Conservation (phyloP, 352 stramenopile genomes). For the Elongisporangium prolatum region DNA sequence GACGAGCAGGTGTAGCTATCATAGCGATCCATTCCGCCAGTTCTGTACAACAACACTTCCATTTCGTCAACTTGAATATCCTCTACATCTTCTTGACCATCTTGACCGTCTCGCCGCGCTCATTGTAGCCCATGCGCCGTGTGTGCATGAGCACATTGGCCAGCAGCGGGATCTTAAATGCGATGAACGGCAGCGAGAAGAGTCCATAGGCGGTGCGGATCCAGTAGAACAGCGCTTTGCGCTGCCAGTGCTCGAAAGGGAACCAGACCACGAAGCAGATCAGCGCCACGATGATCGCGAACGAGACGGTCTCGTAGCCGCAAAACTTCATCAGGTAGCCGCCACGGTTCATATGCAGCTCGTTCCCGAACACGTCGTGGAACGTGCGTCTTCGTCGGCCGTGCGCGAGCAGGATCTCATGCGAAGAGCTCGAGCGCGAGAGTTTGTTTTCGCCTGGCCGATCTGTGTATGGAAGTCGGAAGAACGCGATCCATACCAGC, state of each 20-base stretch:
- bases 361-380: conserved; percentile 79
- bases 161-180: conserved; percentile 85
- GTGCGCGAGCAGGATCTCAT: conserved; percentile 10
- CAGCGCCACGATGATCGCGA: conserved; percentile 66
- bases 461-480: conserved; percentile 76
- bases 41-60: conserved; percentile 1
- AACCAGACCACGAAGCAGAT: conserved; percentile 55
- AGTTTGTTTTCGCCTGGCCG: conserved; percentile 51
- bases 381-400: conserved; percentile 26
- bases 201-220: conserved; percentile 81
- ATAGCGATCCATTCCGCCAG: not conserved
- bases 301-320: conserved; percentile 80
- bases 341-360: conserved; percentile 69
- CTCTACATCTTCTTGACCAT: conserved; percentile 38
- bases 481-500: conserved; percentile 82
- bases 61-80: not conserved
- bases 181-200: conserved; percentile 82
- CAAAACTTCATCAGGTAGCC: conserved; percentile 87
- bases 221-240: conserved; percentile 84
- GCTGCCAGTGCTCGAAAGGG: conserved; percentile 74
- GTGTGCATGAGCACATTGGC: conserved; percentile 83
- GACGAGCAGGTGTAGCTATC: conserved; percentile 1
- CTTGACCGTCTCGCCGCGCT: conserved; percentile 63
- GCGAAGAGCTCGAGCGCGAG: conserved; percentile 38
- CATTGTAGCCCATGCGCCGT: conserved; percentile 82